A percentile compares a stretch with the other conserved stretches of the same genome.
Evolutionary conservation across 176 grass and related monocot genomes (phyloP).

Genomic region (Carex scoparia): DNA sequence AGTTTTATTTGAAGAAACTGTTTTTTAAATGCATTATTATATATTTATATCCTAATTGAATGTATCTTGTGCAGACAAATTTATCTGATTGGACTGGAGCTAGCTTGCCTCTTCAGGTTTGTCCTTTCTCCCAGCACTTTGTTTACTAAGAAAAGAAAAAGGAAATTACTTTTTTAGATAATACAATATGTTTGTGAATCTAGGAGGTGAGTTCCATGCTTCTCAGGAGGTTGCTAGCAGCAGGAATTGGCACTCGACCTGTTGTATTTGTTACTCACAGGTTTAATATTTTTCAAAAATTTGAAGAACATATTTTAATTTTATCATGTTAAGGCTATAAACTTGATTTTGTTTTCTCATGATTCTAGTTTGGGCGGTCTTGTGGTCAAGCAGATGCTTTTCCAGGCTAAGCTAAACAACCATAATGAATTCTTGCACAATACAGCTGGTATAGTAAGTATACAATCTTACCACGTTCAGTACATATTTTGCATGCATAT

Average conservation of each 20-base stretch:
- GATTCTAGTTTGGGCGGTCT: slow-evolving; percentile 87
- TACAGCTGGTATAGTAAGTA: slow-evolving; percentile 75
- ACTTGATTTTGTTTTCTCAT: slow-evolving; percentile 22
- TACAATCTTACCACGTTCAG: background rate
- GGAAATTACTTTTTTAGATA: background rate
- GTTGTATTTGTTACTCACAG: slow-evolving; percentile 96
- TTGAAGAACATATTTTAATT: background rate
- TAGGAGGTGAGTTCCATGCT: slow-evolving; percentile 98
- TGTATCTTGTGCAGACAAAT: slow-evolving; percentile 87
- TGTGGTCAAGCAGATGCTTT: slow-evolving; percentile 92
- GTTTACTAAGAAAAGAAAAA: background rate
- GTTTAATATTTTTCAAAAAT: slow-evolving; percentile 26
- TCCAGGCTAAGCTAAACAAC: slow-evolving; percentile 86
- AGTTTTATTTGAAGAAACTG: slow-evolving; percentile 14
- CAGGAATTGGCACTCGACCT: slow-evolving; percentile 76
- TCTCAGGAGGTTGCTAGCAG: slow-evolving; percentile 63
- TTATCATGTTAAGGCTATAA: background rate
- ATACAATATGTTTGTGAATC: background rate
- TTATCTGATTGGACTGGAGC: slow-evolving; percentile 96
- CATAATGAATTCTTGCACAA: slow-evolving; percentile 70
- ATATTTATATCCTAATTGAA: slow-evolving; percentile 15
- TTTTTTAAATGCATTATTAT: background rate
- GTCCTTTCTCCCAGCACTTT: slow-evolving; percentile 10
- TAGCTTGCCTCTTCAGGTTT: slow-evolving; percentile 93
- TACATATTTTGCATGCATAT: slow-evolving; percentile 19